Conservation (phyloP, 1,284 basidiomycete species). For the Puccinia brachypodii region DNA sequence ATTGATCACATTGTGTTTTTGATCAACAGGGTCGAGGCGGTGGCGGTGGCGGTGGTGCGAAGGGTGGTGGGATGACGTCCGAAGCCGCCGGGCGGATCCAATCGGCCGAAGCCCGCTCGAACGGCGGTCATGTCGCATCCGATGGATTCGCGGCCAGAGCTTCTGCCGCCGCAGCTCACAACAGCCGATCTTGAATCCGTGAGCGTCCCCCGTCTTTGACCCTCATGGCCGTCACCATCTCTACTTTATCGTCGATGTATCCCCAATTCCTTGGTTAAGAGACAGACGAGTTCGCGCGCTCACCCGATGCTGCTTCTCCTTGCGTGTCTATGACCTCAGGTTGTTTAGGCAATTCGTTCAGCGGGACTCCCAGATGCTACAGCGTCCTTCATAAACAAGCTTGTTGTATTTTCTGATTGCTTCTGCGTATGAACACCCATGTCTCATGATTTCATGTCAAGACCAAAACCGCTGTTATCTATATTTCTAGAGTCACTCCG, state of each 20-base stretch:
- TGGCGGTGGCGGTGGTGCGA: not conserved
- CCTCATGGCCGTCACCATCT: too few species aligned
- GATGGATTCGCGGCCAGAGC: conserved; percentile 1
- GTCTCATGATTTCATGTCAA: not conserved
- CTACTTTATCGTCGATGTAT: not conserved
- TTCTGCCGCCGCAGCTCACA: not conserved
- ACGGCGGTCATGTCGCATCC: not conserved
- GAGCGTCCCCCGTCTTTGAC: not conserved
- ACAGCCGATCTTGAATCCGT: not conserved
- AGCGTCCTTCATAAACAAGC: not conserved
- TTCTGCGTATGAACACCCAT: not conserved
- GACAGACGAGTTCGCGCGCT: not conserved
- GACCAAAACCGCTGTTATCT: too few species aligned
- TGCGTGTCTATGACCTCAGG: not conserved
- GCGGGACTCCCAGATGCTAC: not conserved
- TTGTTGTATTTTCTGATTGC: not conserved
- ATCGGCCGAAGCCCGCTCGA: not conserved
- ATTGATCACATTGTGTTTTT: not conserved
- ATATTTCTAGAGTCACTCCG: too few species aligned
- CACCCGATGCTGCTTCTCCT: not conserved
- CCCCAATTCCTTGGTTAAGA: too few species aligned
- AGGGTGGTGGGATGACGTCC: not conserved
- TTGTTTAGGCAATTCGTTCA: not conserved
- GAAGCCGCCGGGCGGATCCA: not conserved
- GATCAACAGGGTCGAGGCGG: not conserved